Conservation (phyloP, 78 protist species). For the Capsaspora owczarzaki region DNA sequence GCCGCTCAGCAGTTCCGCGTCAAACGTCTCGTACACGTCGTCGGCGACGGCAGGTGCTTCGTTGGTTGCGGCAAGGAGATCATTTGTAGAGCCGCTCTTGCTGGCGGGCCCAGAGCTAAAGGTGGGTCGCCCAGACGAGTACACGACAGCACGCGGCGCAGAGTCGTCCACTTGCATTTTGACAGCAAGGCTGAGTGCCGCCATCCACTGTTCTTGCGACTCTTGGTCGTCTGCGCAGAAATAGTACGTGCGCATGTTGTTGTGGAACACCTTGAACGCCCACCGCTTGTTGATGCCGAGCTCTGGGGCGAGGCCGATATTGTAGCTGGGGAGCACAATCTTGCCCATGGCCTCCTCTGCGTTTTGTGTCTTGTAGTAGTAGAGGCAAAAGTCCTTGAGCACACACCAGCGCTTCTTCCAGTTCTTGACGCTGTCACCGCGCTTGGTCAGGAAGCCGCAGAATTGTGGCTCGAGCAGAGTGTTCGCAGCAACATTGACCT, state of each 20-base stretch:
- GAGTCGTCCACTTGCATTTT: neutral
- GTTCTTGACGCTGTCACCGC: neutral
- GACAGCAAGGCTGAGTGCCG: neutral
- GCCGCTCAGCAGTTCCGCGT: no score
- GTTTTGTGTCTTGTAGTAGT: neutral
- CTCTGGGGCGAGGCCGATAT: neutral
- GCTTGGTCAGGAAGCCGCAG: neutral
- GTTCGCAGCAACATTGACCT: no score
- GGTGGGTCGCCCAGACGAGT: no score
- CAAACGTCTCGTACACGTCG: no score
- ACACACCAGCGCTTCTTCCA: slow-evolving; percentile 1
- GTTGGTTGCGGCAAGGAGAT: no score
- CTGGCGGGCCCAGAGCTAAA: no score
- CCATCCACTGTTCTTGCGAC: neutral
- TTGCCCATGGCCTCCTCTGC: neutral
- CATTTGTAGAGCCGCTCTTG: no score
- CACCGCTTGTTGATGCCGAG: neutral
- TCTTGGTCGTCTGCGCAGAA: neutral
- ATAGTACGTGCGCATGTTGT: slow-evolving; percentile 1
- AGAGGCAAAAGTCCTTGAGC: neutral
- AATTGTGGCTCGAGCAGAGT: no score
- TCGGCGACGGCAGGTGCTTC: no score
- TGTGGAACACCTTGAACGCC: neutral
- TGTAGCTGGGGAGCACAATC: neutral
- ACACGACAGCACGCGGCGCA: no score